A percentile compares a stretch with the other conserved stretches of the same genome.
Evolutionary conservation across 2,329 filamentous ascomycete species (phyloP).

Genomic region (Penicillium concentricum): DNA sequence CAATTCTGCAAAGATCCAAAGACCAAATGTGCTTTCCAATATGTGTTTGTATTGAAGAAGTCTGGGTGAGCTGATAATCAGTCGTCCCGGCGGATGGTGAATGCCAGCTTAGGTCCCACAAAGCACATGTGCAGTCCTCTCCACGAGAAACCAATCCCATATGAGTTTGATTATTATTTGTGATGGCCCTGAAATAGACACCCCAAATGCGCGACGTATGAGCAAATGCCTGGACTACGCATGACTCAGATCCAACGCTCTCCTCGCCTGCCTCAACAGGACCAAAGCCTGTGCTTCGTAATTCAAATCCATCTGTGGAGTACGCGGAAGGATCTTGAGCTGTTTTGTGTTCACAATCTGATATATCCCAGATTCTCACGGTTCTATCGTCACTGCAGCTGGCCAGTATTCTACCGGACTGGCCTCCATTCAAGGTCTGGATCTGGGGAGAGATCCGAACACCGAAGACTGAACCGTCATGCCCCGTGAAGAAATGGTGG

Average conservation of each 20-base stretch:
- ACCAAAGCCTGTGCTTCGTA: conserved; percentile 64
- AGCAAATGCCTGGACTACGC: conserved; percentile 73
- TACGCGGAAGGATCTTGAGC: conserved; percentile 35
- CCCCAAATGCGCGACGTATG: conserved; percentile 90
- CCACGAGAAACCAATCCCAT: conserved; percentile 72
- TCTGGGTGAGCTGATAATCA: conserved; percentile 37
- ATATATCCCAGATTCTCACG: conserved; percentile 82
- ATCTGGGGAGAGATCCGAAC: conserved; percentile 70
- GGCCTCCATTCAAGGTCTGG: conserved; percentile 34
- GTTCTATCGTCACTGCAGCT: conserved; percentile 96
- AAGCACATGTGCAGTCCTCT: conserved; percentile 75
- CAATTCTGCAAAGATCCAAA: conserved; percentile 45
- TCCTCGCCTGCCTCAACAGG: conserved; percentile 35
- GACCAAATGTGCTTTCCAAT: conserved; percentile 92
- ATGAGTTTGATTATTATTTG: conserved; percentile 19
- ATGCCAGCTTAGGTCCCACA: conserved; percentile 62
- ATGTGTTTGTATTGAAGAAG: conserved; percentile 63
- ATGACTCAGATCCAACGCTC: conserved; percentile 44
- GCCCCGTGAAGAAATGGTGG: conserved; percentile 62
- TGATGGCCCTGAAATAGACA: conserved; percentile 61
- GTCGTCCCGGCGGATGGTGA: conserved; percentile 9
- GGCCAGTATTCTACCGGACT: conserved; percentile 64
- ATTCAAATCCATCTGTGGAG: conserved; percentile 36
- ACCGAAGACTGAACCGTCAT: conserved; percentile 93
- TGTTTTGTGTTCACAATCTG: conserved; percentile 46